Percentiles rank a stretch among this genome's conserved stretches.
Evolutionary conservation across 345 rosid genomes (phyloP).

Genomic region (Cardamine chenopodiifolia): DNA sequence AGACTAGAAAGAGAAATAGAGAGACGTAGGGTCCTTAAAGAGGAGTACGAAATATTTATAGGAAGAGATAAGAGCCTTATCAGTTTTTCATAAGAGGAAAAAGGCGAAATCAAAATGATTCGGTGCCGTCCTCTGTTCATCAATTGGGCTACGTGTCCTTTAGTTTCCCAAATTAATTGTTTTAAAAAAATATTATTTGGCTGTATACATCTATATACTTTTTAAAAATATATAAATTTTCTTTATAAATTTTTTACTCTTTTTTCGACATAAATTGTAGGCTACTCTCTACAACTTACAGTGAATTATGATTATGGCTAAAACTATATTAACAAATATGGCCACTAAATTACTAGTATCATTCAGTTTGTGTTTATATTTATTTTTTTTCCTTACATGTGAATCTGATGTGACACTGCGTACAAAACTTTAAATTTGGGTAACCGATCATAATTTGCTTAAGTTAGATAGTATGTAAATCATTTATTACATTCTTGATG

Average conservation of each 20-base stretch:
- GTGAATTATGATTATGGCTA: background rate
- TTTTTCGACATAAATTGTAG: background rate
- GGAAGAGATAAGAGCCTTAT: constrained; percentile 27
- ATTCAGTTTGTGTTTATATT: background rate
- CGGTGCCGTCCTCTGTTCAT: constrained; percentile 83
- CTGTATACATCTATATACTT: background rate
- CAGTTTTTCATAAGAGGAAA: constrained; percentile 19
- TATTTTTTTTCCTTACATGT: background rate
- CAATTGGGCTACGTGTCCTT: constrained; percentile 69
- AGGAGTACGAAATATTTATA: constrained; percentile 32
- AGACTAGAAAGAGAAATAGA: constrained; percentile 21
- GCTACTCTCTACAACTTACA: background rate
- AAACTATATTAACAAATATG: background rate
- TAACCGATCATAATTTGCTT: background rate
- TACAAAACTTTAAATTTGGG: background rate
- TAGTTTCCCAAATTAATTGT: background rate
- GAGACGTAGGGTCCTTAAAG: constrained; percentile 35
- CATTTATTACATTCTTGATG: constrained; percentile 6
- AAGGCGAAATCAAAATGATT: constrained; percentile 63
- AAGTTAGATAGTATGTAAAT: background rate
- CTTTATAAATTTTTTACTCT: no score
- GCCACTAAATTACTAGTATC: background rate
- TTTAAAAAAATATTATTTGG: background rate
- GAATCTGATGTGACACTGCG: background rate
- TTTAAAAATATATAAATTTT: background rate